A percentile compares a stretch with the other conserved stretches of the same genome.
Evolutionary conservation across 2,329 filamentous ascomycete genomes (phyloP).

Genomic region (Microcyclosporella mali): DNA sequence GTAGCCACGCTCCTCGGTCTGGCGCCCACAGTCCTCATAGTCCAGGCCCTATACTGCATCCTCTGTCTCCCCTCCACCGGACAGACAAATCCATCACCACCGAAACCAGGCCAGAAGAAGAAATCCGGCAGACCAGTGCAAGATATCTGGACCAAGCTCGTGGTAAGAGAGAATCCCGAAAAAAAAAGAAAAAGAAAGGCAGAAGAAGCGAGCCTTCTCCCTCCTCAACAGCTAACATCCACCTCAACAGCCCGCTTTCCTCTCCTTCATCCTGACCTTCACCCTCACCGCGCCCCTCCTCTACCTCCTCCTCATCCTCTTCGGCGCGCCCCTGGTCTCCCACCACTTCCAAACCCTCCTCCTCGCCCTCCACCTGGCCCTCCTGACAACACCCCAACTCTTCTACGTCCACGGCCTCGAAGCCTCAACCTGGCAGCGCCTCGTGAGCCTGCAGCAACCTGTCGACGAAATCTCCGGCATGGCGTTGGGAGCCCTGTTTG

Average conservation of each 20-base stretch:
- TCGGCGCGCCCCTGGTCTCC: conserved; percentile 83
- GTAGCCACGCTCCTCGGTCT: conserved; percentile 56
- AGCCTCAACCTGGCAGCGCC: conserved; percentile 59
- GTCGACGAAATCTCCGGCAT: conserved; percentile 81
- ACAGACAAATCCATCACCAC: conserved; percentile 23
- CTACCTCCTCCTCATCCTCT: conserved; percentile 65
- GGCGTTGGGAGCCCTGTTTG: conserved; percentile 67
- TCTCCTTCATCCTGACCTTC: conserved; percentile 58
- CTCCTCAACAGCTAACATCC: conserved; percentile 4
- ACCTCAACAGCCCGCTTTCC: conserved; percentile 55
- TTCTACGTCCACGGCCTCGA: conserved; percentile 84
- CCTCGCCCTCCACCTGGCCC: conserved; percentile 71
- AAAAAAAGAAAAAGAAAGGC: neutral
- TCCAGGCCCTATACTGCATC: conserved; percentile 58
- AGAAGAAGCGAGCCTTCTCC: neutral
- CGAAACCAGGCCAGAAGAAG: conserved; percentile 43
- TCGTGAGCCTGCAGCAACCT: conserved; percentile 63
- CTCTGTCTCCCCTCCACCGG: conserved; percentile 54
- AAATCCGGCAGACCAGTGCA: conserved; percentile 49
- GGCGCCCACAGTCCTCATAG: conserved; percentile 55
- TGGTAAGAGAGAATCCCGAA: conserved; percentile 35
- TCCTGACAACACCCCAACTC: conserved; percentile 71
- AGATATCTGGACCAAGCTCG: conserved; percentile 38
- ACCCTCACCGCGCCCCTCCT: conserved; percentile 53
- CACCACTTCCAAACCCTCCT: conserved; percentile 73